Percentiles rank a stretch among this genome's conserved stretches.
Evolutionary conservation across 495 filamentous ascomycete species (phyloP).

Genomic region (Xylaria venustula): DNA sequence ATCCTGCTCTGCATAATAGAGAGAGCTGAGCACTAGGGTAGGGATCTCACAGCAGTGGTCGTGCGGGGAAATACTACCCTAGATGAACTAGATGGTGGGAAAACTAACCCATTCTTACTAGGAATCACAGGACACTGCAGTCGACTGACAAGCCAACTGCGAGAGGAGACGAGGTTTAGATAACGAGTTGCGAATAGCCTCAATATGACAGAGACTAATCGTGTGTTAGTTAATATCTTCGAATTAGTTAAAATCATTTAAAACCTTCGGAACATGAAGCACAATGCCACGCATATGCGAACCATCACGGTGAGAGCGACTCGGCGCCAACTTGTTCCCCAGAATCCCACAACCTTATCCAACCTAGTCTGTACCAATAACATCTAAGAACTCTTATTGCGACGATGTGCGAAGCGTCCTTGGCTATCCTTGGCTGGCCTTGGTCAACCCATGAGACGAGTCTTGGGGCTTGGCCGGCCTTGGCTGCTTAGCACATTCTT

Average conservation of each 20-base stretch:
- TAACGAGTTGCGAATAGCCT: background rate
- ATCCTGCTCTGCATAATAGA: no score
- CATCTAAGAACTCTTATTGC: background rate
- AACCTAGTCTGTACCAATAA: background rate
- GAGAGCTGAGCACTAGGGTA: background rate
- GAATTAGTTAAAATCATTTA: no score
- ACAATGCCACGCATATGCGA: background rate
- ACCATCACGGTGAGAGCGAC: background rate
- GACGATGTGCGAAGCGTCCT: background rate
- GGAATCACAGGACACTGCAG: no score
- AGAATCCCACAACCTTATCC: conserved; percentile 2
- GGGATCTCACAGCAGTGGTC: background rate
- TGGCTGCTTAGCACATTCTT: conserved; percentile 4
- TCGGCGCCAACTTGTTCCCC: conserved; percentile 11
- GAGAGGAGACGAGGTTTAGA: background rate
- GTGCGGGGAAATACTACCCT: conserved; percentile 10
- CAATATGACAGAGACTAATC: background rate
- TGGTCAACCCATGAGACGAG: conserved; percentile 7
- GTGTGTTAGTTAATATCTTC: no score
- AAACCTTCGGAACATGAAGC: background rate
- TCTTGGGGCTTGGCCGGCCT: background rate
- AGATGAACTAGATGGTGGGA: no score
- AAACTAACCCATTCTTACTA: conserved; percentile 2
- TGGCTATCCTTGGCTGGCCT: conserved; percentile 8
- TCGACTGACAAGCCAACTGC: no score